phyloP scores from a whole-genome alignment of 1,284 basidiomycete genomes.

The Ceratobasidium sp. region DNA sequence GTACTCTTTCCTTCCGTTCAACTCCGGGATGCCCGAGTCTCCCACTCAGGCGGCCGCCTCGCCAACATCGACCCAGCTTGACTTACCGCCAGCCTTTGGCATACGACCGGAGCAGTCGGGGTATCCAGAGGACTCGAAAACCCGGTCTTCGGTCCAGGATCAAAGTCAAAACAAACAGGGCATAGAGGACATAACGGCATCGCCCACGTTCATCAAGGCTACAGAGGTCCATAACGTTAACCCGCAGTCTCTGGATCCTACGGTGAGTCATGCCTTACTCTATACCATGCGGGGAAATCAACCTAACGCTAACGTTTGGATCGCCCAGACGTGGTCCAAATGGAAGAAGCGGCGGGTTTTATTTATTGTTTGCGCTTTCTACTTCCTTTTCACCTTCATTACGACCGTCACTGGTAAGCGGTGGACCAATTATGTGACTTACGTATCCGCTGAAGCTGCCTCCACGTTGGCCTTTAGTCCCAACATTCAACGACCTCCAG shows the following conservation, averaged over 20 bases:
- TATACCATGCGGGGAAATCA: conserved; percentile 21
- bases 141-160: not conserved
- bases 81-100: conserved; percentile 27
- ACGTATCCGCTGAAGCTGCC: conserved; percentile 18
- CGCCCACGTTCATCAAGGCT: conserved; percentile 22
- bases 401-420: conserved; percentile 47
- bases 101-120: not conserved
- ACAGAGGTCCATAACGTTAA: conserved; percentile 39
- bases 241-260: conserved; percentile 20
- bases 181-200: conserved; percentile 33
- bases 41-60: not conserved
- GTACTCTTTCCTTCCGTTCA: not conserved
- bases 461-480: conserved; percentile 31
- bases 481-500: conserved; percentile 48
- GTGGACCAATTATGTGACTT: not conserved
- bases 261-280: conserved; percentile 29
- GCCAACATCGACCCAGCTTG: conserved; percentile 10
- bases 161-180: conserved; percentile 24
- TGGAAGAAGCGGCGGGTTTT: conserved; percentile 45
- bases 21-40: conserved; percentile 35
- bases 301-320: not conserved
- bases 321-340: conserved; percentile 33
- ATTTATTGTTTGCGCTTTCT: conserved; percentile 46
- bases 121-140: conserved; percentile 27
- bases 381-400: conserved; percentile 50